Evolutionary conservation across 2,329 filamentous ascomycete genomes (phyloP).

Genomic region (Colletotrichum sp.): DNA sequence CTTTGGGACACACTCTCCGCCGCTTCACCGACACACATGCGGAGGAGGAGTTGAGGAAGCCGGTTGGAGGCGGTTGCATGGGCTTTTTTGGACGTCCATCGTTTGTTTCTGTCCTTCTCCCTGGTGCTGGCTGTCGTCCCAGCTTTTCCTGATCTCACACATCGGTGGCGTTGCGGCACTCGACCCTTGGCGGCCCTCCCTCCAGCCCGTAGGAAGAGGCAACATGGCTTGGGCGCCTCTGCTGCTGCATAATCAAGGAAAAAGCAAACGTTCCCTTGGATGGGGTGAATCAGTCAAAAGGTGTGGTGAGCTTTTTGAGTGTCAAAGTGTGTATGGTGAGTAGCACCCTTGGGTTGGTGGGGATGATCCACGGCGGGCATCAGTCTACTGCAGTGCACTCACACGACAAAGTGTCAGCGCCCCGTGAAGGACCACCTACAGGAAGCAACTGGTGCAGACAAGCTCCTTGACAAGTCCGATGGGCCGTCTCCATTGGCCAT

Average conservation of each 20-base stretch:
- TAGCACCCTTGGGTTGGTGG: not conserved
- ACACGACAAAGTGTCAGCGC: not conserved
- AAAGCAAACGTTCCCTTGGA: not conserved
- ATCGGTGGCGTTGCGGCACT: not conserved
- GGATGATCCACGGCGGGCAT: not conserved
- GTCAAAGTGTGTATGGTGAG: not conserved
- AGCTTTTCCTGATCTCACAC: not conserved
- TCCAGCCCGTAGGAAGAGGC: not conserved
- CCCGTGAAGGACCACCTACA: not conserved
- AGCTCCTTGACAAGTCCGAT: not conserved
- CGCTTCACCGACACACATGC: not conserved
- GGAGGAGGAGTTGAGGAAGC: not conserved
- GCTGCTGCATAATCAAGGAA: not conserved
- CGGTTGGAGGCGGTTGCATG: not conserved
- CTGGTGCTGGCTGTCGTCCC: not conserved
- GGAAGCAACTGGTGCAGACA: not conserved
- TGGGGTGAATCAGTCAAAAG: not conserved
- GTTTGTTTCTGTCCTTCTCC: not conserved
- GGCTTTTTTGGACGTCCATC: not conserved
- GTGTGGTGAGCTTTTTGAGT: not conserved
- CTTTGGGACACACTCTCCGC: slow-evolving; percentile 12
- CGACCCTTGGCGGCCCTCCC: not conserved
- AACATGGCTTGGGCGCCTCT: not conserved
- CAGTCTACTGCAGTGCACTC: not conserved
- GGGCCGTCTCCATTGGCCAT: not conserved